A percentile compares a stretch with the other conserved stretches of the same genome.
Conservation (phyloP, 2,329 filamentous ascomycete species). For the Aspergillus tanneri region DNA sequence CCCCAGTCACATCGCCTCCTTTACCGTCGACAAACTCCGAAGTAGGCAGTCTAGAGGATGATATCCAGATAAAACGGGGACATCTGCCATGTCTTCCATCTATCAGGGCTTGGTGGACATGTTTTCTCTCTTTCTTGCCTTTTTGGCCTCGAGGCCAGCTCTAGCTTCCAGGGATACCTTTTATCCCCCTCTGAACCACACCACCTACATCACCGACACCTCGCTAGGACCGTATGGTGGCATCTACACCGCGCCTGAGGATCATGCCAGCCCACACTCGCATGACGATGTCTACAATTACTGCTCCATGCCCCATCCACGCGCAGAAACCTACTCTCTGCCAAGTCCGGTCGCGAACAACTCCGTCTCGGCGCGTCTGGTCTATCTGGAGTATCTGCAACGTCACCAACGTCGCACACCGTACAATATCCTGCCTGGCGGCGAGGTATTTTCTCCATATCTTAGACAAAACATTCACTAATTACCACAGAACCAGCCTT, state of each 20-base stretch:
- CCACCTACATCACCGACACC: constrained; percentile 37
- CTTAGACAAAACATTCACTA: neutral
- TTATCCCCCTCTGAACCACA: constrained; percentile 43
- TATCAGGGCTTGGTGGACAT: constrained; percentile 19
- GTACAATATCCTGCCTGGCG: constrained; percentile 42
- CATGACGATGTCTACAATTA: constrained; percentile 41
- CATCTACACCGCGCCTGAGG: constrained; percentile 32
- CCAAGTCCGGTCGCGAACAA: constrained; percentile 30
- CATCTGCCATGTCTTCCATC: constrained; percentile 10
- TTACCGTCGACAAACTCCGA: no score
- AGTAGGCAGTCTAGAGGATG: no score
- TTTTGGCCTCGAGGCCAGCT: constrained; percentile 10
- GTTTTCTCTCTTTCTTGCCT: constrained; percentile 11
- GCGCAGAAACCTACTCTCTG: constrained; percentile 30
- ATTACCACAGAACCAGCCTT: constrained; percentile 35
- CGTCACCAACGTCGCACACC: constrained; percentile 41
- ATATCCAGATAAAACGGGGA: no score
- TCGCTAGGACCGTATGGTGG: constrained; percentile 40
- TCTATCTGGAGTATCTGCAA: constrained; percentile 42
- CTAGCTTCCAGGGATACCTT: constrained; percentile 26
- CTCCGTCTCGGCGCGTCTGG: constrained; percentile 30
- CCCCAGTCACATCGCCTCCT: no score
- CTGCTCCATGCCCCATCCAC: constrained; percentile 43
- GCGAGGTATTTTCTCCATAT: constrained; percentile 30
- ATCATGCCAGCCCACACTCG: constrained; percentile 15